phyloP scores from a whole-genome alignment of 2,329 filamentous ascomycete genomes.

The Fusarium sambucinum region DNA sequence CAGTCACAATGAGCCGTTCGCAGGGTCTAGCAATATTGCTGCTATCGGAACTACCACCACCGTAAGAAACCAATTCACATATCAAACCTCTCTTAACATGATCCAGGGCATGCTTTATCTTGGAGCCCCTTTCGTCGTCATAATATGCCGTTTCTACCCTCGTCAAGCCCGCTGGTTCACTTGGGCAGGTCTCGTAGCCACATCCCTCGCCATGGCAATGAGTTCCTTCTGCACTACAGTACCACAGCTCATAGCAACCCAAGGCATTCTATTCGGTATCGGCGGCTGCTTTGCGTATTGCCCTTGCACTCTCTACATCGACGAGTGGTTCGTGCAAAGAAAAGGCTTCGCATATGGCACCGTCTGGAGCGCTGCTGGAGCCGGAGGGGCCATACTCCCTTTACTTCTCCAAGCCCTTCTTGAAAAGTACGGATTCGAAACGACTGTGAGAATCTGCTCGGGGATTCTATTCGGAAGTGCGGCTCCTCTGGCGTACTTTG shows the following conservation, averaged over 20 bases:
- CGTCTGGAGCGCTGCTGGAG: conserved; percentile 56
- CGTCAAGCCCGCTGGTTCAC: conserved; percentile 55
- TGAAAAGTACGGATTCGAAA: conserved; percentile 57
- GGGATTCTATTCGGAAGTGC: conserved; percentile 61
- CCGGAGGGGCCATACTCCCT: conserved; percentile 61
- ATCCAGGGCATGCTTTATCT: conserved; percentile 55
- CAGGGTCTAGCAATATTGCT: conserved; percentile 62
- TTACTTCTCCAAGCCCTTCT: conserved; percentile 63
- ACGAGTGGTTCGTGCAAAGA: conserved; percentile 65
- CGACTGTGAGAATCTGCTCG: conserved; percentile 60
- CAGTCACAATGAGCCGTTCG: conserved; percentile 66
- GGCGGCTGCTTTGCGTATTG: conserved; percentile 66
- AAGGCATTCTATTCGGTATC: conserved; percentile 68
- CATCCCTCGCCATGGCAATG: conserved; percentile 61
- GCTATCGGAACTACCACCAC: conserved; percentile 69
- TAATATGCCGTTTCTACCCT: conserved; percentile 56
- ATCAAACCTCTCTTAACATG: too few species aligned
- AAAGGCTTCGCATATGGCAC: conserved; percentile 65
- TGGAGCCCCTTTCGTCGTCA: conserved; percentile 59
- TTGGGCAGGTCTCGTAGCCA: conserved; percentile 57
- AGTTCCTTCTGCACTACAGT: conserved; percentile 62
- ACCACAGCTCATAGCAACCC: conserved; percentile 64
- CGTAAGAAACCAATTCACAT: too few species aligned
- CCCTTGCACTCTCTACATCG: conserved; percentile 65
- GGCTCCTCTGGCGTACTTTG: conserved; percentile 63